These are phyloP conservation scores for Pichia kluyveri DNA, from an alignment of 805 yeast species.

Conservation along the genomic window DNA sequence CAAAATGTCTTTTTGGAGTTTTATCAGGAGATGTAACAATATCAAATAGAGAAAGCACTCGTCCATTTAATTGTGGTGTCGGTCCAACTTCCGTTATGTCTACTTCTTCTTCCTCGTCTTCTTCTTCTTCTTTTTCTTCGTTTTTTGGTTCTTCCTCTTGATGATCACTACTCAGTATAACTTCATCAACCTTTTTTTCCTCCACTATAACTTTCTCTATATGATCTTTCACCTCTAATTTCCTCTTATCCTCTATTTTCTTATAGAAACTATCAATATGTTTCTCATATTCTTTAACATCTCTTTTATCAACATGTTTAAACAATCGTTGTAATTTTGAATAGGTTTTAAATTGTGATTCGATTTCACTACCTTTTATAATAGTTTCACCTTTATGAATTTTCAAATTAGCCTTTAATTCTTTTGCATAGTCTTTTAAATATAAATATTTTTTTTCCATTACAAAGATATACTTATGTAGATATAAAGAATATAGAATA, in stretches of 20 bases:
- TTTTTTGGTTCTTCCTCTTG: neutral
- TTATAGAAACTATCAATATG: neutral
- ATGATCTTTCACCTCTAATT: neutral
- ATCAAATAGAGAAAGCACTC: constrained; percentile 67
- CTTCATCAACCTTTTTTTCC: too few species aligned
- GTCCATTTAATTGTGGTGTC: constrained; percentile 78
- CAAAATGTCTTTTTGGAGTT: neutral
- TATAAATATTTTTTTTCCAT: neutral
- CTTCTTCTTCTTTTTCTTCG: neutral
- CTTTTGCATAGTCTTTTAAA: constrained; percentile 2
- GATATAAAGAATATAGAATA: neutral
- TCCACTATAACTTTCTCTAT: too few species aligned
- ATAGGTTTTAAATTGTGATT: constrained; percentile 4
- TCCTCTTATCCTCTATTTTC: neutral
- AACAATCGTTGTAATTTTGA: constrained; percentile 5
- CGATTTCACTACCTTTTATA: constrained; percentile 1
- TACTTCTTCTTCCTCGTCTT: neutral
- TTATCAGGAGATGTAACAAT: constrained; percentile 22
- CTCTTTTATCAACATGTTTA: neutral
- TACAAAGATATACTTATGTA: too few species aligned
- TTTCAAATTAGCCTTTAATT: constrained; percentile 4
- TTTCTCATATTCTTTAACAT: neutral
- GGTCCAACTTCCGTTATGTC: constrained; percentile 54
- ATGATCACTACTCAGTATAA: too few species aligned
- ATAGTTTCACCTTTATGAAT: constrained; percentile 6